phyloP scores from a whole-genome alignment of 176 grass and related monocot species.

The Pontederia paniculata region DNA sequence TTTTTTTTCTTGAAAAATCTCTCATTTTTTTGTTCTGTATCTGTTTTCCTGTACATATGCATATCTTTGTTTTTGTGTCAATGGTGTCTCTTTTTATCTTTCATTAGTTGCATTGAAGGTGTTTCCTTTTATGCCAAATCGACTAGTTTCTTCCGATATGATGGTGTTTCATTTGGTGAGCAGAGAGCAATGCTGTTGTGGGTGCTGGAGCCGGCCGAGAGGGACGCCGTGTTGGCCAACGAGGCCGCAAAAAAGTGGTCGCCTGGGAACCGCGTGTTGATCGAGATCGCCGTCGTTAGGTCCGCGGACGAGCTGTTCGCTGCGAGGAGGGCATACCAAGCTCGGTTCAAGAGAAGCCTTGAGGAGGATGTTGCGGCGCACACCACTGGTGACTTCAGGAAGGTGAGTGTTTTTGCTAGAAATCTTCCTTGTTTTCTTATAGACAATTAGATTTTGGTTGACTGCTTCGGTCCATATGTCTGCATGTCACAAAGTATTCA shows the following conservation, averaged over 20 bases:
- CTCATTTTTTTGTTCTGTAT: slow-evolving; percentile 14
- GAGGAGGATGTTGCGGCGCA: slow-evolving; percentile 85
- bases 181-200: slow-evolving; percentile 80
- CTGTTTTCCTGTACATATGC: background rate
- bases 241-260: slow-evolving; percentile 64
- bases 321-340: slow-evolving; percentile 54
- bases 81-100: too few species aligned
- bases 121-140: too few species aligned
- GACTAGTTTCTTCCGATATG: too few species aligned
- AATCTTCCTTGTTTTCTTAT: background rate
- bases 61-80: too few species aligned
- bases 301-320: slow-evolving; percentile 49
- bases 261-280: slow-evolving; percentile 54
- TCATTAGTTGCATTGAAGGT: too few species aligned
- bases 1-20: background rate
- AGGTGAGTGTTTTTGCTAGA: slow-evolving; percentile 27
- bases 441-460: background rate
- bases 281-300: slow-evolving; percentile 72
- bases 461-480: background rate
- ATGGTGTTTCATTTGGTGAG: background rate
- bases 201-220: slow-evolving; percentile 69
- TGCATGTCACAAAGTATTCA: too few species aligned
- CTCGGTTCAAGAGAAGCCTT: slow-evolving; percentile 68
- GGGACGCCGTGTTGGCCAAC: slow-evolving; percentile 78
- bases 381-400: slow-evolving; percentile 70